These are phyloP conservation scores for Saposhnikovia divaricata DNA, from an alignment of 129 eudicot genomes.

Conservation along the genomic window DNA sequence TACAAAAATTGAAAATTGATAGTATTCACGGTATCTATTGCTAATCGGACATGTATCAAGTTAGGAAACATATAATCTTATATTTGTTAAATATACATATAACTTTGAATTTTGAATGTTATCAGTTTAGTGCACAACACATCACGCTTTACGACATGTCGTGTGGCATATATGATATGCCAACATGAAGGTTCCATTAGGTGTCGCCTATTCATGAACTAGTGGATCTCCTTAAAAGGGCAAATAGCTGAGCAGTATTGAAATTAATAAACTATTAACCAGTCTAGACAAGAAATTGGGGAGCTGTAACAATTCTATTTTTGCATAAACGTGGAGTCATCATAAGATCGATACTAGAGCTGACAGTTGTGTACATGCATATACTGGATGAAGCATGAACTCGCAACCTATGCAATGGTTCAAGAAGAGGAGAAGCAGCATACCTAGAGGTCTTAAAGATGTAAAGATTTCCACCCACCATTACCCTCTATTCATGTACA, in stretches of 20 bases:
- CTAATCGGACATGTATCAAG: neutral
- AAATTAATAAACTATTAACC: neutral
- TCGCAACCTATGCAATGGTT: neutral
- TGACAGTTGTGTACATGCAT: neutral
- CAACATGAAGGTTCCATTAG: neutral
- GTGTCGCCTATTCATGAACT: neutral
- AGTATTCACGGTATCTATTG: neutral
- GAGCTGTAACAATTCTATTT: neutral
- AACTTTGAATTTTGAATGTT: neutral
- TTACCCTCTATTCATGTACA: neutral
- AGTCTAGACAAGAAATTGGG: neutral
- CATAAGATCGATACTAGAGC: neutral
- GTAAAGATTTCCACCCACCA: neutral
- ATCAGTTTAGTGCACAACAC: neutral
- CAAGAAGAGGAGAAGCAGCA: neutral
- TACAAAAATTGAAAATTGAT: constrained; percentile 11
- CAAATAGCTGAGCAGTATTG: neutral
- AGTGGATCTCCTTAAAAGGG: neutral
- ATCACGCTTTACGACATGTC: neutral
- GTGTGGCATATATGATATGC: neutral
- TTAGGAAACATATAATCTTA: neutral
- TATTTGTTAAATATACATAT: neutral
- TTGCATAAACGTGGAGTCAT: neutral
- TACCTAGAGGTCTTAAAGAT: neutral
- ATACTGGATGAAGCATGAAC: neutral